Conservation (phyloP, 345 rosid species). For the Ceriops decandra region DNA sequence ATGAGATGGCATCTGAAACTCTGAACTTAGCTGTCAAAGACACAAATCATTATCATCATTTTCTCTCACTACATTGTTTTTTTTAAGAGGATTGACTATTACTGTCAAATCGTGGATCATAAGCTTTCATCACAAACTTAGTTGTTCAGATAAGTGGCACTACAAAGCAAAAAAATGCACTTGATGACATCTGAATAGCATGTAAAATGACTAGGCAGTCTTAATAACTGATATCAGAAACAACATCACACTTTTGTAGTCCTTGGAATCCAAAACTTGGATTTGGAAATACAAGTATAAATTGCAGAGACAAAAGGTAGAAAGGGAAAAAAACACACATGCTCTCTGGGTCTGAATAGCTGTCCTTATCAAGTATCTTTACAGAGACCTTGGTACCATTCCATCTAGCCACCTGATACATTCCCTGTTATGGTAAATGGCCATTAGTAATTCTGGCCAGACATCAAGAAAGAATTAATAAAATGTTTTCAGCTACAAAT, state of each 20-base stretch:
- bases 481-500: neutral
- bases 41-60: no score
- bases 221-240: neutral
- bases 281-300: constrained; percentile 1
- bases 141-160: no score
- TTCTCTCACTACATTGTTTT: no score
- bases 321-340: constrained; percentile 41
- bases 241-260: neutral
- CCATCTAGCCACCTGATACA: constrained; percentile 98
- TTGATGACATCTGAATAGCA: neutral
- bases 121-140: neutral
- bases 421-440: constrained; percentile 48
- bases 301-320: neutral
- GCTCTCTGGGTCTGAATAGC: constrained; percentile 60
- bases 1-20: neutral
- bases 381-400: constrained; percentile 91
- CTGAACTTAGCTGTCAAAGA: neutral
- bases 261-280: neutral
- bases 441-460: neutral
- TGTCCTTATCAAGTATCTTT: constrained; percentile 80
- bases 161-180: neutral
- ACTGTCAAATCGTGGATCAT: neutral
- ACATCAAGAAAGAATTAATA: neutral
- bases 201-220: neutral
- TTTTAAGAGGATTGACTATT: no score